These are phyloP conservation scores for Neofusicoccum sp. DNA, from an alignment of 2,329 filamentous ascomycete genomes.

Conservation along the genomic window DNA sequence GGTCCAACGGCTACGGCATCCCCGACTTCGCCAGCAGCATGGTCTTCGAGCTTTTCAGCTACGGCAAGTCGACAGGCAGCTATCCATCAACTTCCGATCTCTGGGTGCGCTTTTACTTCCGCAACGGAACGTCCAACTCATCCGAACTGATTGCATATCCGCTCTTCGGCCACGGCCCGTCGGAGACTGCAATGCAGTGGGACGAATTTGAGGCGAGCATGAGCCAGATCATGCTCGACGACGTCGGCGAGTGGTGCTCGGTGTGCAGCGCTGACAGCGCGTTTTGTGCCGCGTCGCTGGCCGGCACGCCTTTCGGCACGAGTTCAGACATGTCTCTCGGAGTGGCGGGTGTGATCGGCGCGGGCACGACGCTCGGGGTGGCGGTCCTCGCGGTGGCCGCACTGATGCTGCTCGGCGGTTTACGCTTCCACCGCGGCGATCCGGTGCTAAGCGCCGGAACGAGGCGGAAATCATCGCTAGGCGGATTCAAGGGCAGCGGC, in stretches of 20 bases:
- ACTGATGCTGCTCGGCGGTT: constrained; percentile 43
- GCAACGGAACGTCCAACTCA: constrained; percentile 51
- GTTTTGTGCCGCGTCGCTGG: constrained; percentile 49
- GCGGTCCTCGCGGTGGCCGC: constrained; percentile 42
- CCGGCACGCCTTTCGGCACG: not conserved
- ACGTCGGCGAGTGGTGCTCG: constrained; percentile 53
- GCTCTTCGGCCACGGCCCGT: constrained; percentile 50
- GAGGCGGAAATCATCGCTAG: constrained; percentile 39
- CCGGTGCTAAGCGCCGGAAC: constrained; percentile 21
- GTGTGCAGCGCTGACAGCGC: constrained; percentile 46
- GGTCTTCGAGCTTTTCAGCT: constrained; percentile 53
- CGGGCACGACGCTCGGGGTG: constrained; percentile 50
- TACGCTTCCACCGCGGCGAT: constrained; percentile 44
- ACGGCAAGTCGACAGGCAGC: constrained; percentile 11
- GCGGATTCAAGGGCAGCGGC: constrained; percentile 56
- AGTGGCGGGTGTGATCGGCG: constrained; percentile 57
- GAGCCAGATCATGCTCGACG: constrained; percentile 41
- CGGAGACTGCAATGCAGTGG: constrained; percentile 48
- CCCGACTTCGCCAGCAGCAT: constrained; percentile 50
- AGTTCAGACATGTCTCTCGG: constrained; percentile 32
- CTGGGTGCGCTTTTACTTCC: constrained; percentile 56
- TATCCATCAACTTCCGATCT: constrained; percentile 48
- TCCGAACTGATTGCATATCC: constrained; percentile 44
- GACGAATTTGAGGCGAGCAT: constrained; percentile 49
- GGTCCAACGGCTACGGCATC: constrained; percentile 37